Base-by-base conservation (phyloP, 2,329 filamentous ascomycete genomes). In the Bimuria novae-zelandiae region DNA sequence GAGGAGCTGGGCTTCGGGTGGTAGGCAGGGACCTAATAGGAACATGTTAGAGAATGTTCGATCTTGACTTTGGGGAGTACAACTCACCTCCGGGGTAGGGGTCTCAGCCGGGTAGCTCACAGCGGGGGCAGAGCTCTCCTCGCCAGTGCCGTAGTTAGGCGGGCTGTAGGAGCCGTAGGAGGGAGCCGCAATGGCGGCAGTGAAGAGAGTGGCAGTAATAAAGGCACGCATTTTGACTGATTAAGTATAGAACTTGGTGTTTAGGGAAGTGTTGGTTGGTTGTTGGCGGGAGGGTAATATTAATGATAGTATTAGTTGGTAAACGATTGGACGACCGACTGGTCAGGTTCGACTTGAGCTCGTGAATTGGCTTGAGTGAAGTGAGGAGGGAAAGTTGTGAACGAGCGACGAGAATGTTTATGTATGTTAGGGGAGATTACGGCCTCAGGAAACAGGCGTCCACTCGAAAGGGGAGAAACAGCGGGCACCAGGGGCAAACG, bases 241-340 rank as follows among this genome's bases (percentile, higher is more conserved):
- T 72, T 64, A 59, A 49, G 54, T 63, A 60, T 66, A 54, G 56
- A 61, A 65, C 60, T 70, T 69, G 59, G 55, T 30, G 42, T 42
- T 41, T 30, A 44, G 39, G 42, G 43, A 35, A 60, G 53, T 57
- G 60, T 57, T 54, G 58, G 54, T 42, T 54, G 40, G 32, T 40
- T 55, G 49, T 49, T 45, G 60, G 53, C 51, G 60, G 55, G 49
- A 52, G 57, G 59, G 60, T 62, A 57, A 10, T 65, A 59, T 73
- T 74, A 73, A 73, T 55, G 71, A 74, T 62, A 66, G 71, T 73
- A 71, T 65, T 71, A 71, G 69, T 70, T 72, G 69, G 63, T 65
- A 64, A 73, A 73, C 68, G 72, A 74, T 63, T 74, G 72, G 72
- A 74, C 72, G 71, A 74, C 71, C 70, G 69, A 68, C 71, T 54